Percentiles rank a stretch among this genome's conserved stretches.
Evolutionary conservation across 768 basidiomycete genomes (phyloP).

Genomic region (Flagelloscypha sp.): DNA sequence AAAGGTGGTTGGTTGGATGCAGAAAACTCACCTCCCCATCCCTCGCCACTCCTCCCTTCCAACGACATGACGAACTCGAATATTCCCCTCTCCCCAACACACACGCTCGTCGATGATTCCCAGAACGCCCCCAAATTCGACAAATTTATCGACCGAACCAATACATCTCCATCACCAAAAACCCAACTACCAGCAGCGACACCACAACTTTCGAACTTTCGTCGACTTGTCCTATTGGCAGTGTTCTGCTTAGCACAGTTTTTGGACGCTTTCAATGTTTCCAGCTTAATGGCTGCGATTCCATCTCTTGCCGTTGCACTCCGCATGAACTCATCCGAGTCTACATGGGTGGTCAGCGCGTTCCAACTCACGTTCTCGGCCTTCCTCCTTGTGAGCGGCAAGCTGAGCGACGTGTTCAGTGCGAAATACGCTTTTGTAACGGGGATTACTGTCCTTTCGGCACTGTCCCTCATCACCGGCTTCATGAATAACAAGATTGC

Average conservation of each 20-base stretch:
- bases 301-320: conserved; percentile 21
- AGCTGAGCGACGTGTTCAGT: conserved; percentile 30
- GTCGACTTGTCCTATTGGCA: conserved; percentile 22
- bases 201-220: conserved; percentile 18
- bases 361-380: conserved; percentile 36
- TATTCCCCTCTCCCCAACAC: too few species aligned
- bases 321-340: conserved; percentile 15
- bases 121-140: too few species aligned
- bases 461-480: conserved; percentile 37
- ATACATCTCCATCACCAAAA: too few species aligned
- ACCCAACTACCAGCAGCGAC: too few species aligned
- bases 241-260: conserved; percentile 35
- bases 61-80: too few species aligned
- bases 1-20: too few species aligned
- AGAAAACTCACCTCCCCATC: too few species aligned
- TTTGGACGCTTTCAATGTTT: conserved; percentile 36
- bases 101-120: too few species aligned
- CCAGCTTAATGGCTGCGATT: conserved; percentile 31
- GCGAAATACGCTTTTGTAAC: conserved; percentile 34
- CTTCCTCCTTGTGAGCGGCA: conserved; percentile 32
- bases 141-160: too few species aligned
- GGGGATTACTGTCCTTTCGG: conserved; percentile 32
- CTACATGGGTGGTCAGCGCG: conserved; percentile 34
- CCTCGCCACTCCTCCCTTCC: too few species aligned
- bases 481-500: conserved; percentile 32